These are phyloP conservation scores for Gentiana macrophylla DNA, from an alignment of 257 asterid species.

Conservation along the genomic window DNA sequence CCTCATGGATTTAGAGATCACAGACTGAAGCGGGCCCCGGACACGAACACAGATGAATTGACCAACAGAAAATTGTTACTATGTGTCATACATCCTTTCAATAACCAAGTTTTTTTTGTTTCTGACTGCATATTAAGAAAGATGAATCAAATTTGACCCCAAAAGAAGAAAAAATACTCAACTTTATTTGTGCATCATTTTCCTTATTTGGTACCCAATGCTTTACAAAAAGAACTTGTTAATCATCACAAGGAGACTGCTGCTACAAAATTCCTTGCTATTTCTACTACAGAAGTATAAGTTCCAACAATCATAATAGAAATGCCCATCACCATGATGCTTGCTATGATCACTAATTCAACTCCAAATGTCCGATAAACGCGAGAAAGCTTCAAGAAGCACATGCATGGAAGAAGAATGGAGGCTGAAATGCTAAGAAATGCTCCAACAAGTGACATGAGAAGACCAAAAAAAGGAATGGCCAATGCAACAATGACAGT, in stretches of 20 bases:
- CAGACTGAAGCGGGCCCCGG: no score
- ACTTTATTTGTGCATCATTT: no score
- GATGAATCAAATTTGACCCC: no score
- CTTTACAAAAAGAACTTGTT: no score
- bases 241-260: not conserved
- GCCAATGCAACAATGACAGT: conserved; percentile 51
- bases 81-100: no score
- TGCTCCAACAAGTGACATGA: conserved; percentile 72
- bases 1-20: no score
- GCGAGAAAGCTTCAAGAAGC: conserved; percentile 69
- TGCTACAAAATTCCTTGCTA: conserved; percentile 22
- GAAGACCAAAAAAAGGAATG: conserved; percentile 58
- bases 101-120: no score
- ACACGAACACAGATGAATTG: no score
- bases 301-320: conserved; percentile 46
- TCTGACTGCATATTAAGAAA: no score
- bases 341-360: conserved; percentile 24
- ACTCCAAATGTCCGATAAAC: conserved; percentile 23
- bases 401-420: conserved; percentile 61
- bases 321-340: conserved; percentile 37
- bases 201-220: no score
- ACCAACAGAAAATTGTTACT: no score
- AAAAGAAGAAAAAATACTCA: no score
- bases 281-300: conserved; percentile 38
- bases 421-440: conserved; percentile 55